phyloP scores from a whole-genome alignment of 495 filamentous ascomycete genomes.

The Hypoxylon lienhwacheense region DNA sequence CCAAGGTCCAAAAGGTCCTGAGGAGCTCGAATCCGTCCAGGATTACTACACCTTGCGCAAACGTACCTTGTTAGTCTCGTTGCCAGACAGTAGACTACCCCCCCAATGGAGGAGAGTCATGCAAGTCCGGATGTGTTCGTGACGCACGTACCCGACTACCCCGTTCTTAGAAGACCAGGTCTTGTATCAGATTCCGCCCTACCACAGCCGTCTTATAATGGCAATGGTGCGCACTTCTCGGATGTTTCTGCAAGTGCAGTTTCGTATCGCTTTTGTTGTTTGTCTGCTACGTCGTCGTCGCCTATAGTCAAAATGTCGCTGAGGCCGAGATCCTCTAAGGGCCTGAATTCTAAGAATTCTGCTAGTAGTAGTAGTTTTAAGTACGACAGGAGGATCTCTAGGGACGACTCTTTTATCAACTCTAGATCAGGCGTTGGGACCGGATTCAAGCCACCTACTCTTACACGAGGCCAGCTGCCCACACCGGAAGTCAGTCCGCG shows the following conservation, averaged over 20 bases:
- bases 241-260: conserved; percentile 28
- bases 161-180: conserved; percentile 44
- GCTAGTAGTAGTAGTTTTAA: conserved; percentile 29
- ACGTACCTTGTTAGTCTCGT: conserved; percentile 20
- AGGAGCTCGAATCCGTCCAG: conserved; percentile 12
- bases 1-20: background rate
- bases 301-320: conserved; percentile 41
- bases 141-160: conserved; percentile 45
- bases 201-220: conserved; percentile 37
- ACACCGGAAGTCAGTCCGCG: conserved; percentile 50
- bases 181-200: conserved; percentile 50
- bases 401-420: conserved; percentile 52
- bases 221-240: conserved; percentile 19
- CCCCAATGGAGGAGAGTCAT: conserved; percentile 22
- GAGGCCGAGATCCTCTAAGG: conserved; percentile 48
- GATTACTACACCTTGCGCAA: conserved; percentile 11
- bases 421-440: conserved; percentile 23
- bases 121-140: conserved; percentile 36
- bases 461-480: conserved; percentile 42
- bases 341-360: conserved; percentile 26
- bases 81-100: no score
- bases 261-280: conserved; percentile 45
- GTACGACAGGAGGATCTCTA: conserved; percentile 46
- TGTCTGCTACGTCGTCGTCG: conserved; percentile 42
- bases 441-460: conserved; percentile 36